Evolutionary conservation across 177 flowering plant species (phyloP), one percentile per base, ranked within the genome.

Genomic region (Vitis hybrid): DNA sequence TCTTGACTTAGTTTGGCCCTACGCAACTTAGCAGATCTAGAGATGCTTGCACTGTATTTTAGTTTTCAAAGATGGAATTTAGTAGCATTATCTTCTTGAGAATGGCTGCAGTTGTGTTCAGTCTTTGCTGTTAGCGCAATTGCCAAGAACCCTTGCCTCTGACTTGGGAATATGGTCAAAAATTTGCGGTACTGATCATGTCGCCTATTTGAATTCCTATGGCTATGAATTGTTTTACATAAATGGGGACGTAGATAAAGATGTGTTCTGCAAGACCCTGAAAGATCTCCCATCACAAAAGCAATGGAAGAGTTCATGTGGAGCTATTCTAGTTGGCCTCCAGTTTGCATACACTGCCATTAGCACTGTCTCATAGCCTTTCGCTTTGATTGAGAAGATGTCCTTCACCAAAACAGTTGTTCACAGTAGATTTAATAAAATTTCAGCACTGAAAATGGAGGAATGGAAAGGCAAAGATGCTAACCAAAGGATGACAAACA

Each of bases 231-330:
- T 73, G 56, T 82, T 82, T 72, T 80, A 75, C 73, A 70, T 88
- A 62, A 81, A 90, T 70, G 89, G 86, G 56, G 61, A 73, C 68
- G 31, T 74, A 16, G 88, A 78, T 59, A 82, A 73, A 70, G 64
- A 64, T 65, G 50, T 70, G 8, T 89, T 87, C 76, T 89, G 93
- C 70, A 62, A 78, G 57, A 70, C 76, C 49, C 78, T 92, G n/a
- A 71, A 73, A 9, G 62, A 2, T 22, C 26, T 22, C 26, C 26
- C 26, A 22, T 22, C 26, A 22, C 26, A 22, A 22, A 22, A 22
- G 26, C 26, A 22, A 1, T 22, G 26, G 2, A 22, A 22, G 26
- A 22, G 26, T 22, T 22, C 26, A 22, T 22, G 26, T 22, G 26
- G 26, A 22, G 26, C 26, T 22, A 22, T 22, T 22, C 26, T 22